Percentiles rank a stretch among this genome's conserved stretches.
Conservation (phyloP, 2,329 filamentous ascomycete species). For the Sarocladium kiliense region DNA sequence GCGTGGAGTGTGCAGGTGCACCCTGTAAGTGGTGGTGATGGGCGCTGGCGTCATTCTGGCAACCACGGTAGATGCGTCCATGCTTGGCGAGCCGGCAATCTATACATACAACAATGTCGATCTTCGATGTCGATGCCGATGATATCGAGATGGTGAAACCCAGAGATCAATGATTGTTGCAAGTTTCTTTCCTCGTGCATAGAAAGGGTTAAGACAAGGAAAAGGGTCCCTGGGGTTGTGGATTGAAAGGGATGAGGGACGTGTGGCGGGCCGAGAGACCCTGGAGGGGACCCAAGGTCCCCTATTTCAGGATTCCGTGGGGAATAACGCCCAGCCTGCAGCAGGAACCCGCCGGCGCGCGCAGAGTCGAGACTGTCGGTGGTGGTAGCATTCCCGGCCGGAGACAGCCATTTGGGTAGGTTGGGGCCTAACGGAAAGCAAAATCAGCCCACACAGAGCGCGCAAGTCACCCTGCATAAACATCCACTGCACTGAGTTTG, state of each 20-base stretch:
- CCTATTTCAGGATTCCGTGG: slow-evolving; percentile 5
- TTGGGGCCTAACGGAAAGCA: neutral
- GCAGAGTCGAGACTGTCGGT: neutral
- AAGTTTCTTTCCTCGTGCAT: neutral
- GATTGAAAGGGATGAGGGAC: neutral
- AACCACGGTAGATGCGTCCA: slow-evolving; percentile 1
- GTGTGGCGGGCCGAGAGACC: neutral
- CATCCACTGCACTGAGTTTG: neutral
- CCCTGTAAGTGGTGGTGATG: slow-evolving; percentile 5
- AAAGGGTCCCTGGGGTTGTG: neutral
- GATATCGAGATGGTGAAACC: neutral
- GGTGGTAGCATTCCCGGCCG: slow-evolving; percentile 2
- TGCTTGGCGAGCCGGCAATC: neutral
- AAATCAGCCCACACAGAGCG: neutral
- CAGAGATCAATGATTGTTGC: neutral
- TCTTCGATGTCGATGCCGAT: neutral
- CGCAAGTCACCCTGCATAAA: neutral
- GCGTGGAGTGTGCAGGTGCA: slow-evolving; percentile 14
- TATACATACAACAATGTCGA: neutral
- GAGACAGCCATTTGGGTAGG: neutral
- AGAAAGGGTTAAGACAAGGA: neutral
- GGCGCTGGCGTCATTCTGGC: neutral
- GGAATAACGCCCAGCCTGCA: slow-evolving; percentile 7
- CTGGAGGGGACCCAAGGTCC: neutral
- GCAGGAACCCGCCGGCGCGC: neutral